These are phyloP conservation scores for Albifimbria verrucaria DNA, from an alignment of 2,329 filamentous ascomycete species.

Conservation along the genomic window DNA sequence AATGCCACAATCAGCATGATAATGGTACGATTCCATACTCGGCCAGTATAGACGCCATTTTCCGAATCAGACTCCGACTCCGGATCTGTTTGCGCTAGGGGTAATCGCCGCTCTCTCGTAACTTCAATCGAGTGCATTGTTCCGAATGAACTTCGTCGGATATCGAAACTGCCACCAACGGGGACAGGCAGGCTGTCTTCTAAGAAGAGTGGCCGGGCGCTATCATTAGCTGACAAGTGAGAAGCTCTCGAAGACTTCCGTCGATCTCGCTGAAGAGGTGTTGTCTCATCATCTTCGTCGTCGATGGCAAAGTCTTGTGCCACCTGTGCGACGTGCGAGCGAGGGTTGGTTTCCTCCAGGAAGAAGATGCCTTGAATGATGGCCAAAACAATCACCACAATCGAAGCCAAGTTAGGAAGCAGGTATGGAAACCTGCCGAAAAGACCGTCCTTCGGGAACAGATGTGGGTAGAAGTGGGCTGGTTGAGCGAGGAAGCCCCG, in stretches of 20 bases:
- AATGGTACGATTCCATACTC: constrained; percentile 35
- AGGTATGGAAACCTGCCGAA: constrained; percentile 64
- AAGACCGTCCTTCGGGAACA: constrained; percentile 43
- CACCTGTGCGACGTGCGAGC: constrained; percentile 2
- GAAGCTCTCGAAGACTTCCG: constrained; percentile 12
- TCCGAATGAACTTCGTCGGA: constrained; percentile 34
- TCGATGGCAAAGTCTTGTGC: constrained; percentile 9
- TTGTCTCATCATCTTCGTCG: constrained; percentile 21
- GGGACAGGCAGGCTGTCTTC: constrained; percentile 18
- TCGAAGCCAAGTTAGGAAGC: constrained; percentile 47
- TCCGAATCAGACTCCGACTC: background rate
- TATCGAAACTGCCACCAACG: constrained; percentile 16
- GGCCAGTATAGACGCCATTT: constrained; percentile 19
- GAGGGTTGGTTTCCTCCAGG: constrained; percentile 44
- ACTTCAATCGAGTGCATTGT: constrained; percentile 38
- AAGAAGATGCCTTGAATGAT: constrained; percentile 63
- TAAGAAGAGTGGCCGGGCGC: constrained; percentile 14
- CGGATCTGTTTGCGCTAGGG: constrained; percentile 1
- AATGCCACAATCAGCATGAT: constrained; percentile 38
- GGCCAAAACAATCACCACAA: constrained; percentile 60
- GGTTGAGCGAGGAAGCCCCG: constrained; percentile 70
- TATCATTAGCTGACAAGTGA: background rate
- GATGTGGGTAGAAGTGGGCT: constrained; percentile 65
- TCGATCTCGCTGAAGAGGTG: constrained; percentile 14
- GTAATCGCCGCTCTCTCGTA: constrained; percentile 15